A percentile compares a stretch with the other conserved stretches of the same genome.
These are phyloP conservation scores for Alternaria tenuissima DNA, from an alignment of 2,329 filamentous ascomycete genomes.

Conservation along the genomic window DNA sequence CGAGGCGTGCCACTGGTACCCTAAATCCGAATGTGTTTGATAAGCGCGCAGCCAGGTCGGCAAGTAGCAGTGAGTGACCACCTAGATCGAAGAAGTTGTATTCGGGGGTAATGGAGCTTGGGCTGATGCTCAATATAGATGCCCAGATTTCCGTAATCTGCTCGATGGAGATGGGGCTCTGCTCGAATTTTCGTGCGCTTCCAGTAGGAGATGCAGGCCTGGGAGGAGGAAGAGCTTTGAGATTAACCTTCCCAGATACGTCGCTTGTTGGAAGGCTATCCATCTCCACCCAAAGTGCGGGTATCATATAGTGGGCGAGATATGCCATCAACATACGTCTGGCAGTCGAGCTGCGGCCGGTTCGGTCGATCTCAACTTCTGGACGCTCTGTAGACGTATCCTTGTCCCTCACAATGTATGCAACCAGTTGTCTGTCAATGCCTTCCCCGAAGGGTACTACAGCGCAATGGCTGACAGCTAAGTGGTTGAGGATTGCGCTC, in stretches of 20 bases:
- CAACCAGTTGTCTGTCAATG: slow-evolving; percentile 76
- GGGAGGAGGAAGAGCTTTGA: slow-evolving; percentile 74
- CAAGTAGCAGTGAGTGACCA: slow-evolving; percentile 79
- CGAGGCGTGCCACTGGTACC: slow-evolving; percentile 74
- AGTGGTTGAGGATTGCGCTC: slow-evolving; percentile 72
- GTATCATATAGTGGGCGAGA: slow-evolving; percentile 85
- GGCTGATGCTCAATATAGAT: slow-evolving; percentile 70
- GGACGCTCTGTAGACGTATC: slow-evolving; percentile 67
- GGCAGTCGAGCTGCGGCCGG: slow-evolving; percentile 74
- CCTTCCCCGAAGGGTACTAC: slow-evolving; percentile 79
- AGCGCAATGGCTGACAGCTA: slow-evolving; percentile 75
- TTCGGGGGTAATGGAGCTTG: slow-evolving; percentile 68
- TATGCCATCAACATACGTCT: slow-evolving; percentile 70
- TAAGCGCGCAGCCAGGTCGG: slow-evolving; percentile 75
- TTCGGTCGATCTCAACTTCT: slow-evolving; percentile 71
- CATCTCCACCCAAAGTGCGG: slow-evolving; percentile 77
- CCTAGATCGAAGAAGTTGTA: slow-evolving; percentile 85
- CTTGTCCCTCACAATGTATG: slow-evolving; percentile 76
- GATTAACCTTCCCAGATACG: slow-evolving; percentile 80
- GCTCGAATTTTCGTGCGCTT: slow-evolving; percentile 59
- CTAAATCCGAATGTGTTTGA: slow-evolving; percentile 76
- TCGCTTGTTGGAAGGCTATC: slow-evolving; percentile 76
- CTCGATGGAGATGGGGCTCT: slow-evolving; percentile 71
- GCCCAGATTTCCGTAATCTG: slow-evolving; percentile 78
- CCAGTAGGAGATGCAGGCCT: slow-evolving; percentile 56